Percentiles rank a stretch among this genome's conserved stretches.
These are phyloP conservation scores for Clonostachys sp. DNA, from an alignment of 2,329 filamentous ascomycete genomes.

Conservation along the genomic window DNA sequence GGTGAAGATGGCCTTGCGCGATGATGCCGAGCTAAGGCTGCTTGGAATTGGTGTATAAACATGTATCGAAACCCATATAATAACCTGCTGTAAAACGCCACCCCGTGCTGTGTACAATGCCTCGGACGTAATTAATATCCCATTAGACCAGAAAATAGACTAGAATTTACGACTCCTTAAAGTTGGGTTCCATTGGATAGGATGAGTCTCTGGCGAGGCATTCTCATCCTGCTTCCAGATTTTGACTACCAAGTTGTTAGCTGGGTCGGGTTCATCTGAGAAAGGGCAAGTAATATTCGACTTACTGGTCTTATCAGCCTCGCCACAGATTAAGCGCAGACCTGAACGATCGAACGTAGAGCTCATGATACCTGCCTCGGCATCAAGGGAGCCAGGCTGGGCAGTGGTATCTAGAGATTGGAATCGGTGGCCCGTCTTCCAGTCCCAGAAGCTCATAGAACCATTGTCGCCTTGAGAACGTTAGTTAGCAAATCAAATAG, in stretches of 20 bases:
- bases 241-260: conserved; percentile 58
- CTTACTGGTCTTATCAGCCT: conserved; percentile 90
- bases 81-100: too few species aligned
- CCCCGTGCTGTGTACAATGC: too few species aligned
- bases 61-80: too few species aligned
- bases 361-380: conserved; percentile 92
- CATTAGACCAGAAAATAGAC: conserved; percentile 2
- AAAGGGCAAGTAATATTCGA: conserved; percentile 4
- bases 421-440: conserved; percentile 93
- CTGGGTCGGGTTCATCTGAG: neutral
- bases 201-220: conserved; percentile 87
- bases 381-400: conserved; percentile 89
- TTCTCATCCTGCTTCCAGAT: conserved; percentile 93
- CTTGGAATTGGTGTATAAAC: conserved; percentile 55
- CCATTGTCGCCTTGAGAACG: conserved; percentile 68
- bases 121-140: neutral
- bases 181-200: conserved; percentile 86
- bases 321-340: conserved; percentile 83
- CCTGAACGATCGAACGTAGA: conserved; percentile 90
- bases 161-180: conserved; percentile 73
- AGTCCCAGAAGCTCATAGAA: conserved; percentile 97
- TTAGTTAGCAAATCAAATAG: neutral
- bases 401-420: conserved; percentile 87
- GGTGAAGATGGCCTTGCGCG: conserved; percentile 79
- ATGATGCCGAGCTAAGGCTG: conserved; percentile 81